Evolutionary conservation across 2,329 filamentous ascomycete species (phyloP).

Genomic region (Ophiognomonia clavigignenti-juglandacearum): DNA sequence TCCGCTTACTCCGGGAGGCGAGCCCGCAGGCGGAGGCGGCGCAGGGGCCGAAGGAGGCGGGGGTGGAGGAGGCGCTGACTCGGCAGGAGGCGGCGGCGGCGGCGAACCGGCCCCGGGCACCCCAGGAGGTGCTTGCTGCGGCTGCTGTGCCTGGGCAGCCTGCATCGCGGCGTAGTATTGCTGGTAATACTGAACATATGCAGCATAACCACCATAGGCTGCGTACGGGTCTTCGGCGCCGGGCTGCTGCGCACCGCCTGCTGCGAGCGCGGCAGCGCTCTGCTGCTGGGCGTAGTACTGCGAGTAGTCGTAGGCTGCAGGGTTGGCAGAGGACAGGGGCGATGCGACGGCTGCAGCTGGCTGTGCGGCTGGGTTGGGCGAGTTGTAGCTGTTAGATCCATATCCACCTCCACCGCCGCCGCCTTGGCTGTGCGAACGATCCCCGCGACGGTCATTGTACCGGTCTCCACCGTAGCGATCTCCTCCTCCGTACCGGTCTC

Average conservation of each 20-base stretch:
- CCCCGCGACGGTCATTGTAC: conserved; percentile 28
- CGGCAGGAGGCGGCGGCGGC: conserved; percentile 53
- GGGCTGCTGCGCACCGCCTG: conserved; percentile 30
- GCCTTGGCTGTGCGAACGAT: conserved; percentile 19
- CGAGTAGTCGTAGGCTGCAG: conserved; percentile 61
- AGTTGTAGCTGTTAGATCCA: conserved; percentile 25
- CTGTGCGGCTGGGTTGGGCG: conserved; percentile 1
- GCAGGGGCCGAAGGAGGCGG: conserved; percentile 2
- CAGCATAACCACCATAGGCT: conserved; percentile 82
- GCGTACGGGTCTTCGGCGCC: conserved; percentile 70
- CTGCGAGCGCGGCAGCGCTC: not conserved
- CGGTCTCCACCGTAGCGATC: conserved; percentile 31
- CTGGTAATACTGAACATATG: conserved; percentile 69
- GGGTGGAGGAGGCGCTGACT: conserved; percentile 21
- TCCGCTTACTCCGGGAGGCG: conserved; percentile 45
- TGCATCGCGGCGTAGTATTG: conserved; percentile 60
- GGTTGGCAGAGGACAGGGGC: conserved; percentile 28
- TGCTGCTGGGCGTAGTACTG: too few relatives aligned
- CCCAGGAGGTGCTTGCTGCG: conserved; percentile 35
- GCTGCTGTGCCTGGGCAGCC: conserved; percentile 40
- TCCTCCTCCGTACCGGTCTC: conserved; percentile 31
- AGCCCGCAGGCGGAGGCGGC: conserved; percentile 49
- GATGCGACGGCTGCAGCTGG: conserved; percentile 6
- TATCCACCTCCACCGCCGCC: conserved; percentile 18
- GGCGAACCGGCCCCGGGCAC: conserved; percentile 39